Evolutionary conservation across 1,284 basidiomycete genomes (phyloP).

Genomic region (Fomitopsis pinicola): DNA sequence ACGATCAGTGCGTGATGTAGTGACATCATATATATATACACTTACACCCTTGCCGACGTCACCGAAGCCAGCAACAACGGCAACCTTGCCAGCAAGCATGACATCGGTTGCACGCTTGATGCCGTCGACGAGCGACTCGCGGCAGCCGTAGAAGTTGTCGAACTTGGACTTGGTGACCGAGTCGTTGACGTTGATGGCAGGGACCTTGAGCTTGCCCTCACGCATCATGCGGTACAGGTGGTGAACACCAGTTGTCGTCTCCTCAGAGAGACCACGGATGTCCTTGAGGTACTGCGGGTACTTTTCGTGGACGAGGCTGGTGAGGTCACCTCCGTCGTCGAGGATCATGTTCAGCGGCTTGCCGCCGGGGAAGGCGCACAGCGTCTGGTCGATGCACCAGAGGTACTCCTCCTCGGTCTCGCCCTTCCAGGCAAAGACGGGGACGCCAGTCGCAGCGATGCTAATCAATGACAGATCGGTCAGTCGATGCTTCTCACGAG

Average conservation of each 20-base stretch:
- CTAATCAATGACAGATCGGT: slow-evolving; percentile 30
- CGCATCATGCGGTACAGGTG: slow-evolving; percentile 98
- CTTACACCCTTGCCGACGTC: slow-evolving; percentile 98
- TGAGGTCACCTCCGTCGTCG: slow-evolving; percentile 98
- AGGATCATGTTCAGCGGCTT: slow-evolving; percentile 98
- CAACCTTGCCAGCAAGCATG: slow-evolving; percentile 99
- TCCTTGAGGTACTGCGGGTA: slow-evolving; percentile 84
- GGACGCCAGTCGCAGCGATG: slow-evolving; percentile 97
- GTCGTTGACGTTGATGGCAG: slow-evolving; percentile 99
- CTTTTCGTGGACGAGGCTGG: slow-evolving; percentile 93
- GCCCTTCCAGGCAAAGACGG: slow-evolving; percentile 99
- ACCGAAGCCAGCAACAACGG: slow-evolving; percentile 97
- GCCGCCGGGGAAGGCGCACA: slow-evolving; percentile 77
- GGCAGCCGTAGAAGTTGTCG: slow-evolving; percentile 95
- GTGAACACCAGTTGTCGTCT: slow-evolving; percentile 99
- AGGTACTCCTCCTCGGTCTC: slow-evolving; percentile 99
- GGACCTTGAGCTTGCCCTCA: slow-evolving; percentile 93
- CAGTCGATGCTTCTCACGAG: not conserved
- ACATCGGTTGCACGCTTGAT: slow-evolving; percentile 99
- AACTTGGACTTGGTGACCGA: slow-evolving; percentile 99
- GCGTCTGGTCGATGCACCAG: slow-evolving; percentile 98
- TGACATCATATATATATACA: slow-evolving; percentile 15
- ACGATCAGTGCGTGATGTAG: slow-evolving; percentile 4
- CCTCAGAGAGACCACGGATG: slow-evolving; percentile 94
- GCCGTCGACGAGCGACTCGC: slow-evolving; percentile 99